These are phyloP conservation scores for Boletus patriciae DNA, from an alignment of 768 basidiomycete species.

Conservation along the genomic window DNA sequence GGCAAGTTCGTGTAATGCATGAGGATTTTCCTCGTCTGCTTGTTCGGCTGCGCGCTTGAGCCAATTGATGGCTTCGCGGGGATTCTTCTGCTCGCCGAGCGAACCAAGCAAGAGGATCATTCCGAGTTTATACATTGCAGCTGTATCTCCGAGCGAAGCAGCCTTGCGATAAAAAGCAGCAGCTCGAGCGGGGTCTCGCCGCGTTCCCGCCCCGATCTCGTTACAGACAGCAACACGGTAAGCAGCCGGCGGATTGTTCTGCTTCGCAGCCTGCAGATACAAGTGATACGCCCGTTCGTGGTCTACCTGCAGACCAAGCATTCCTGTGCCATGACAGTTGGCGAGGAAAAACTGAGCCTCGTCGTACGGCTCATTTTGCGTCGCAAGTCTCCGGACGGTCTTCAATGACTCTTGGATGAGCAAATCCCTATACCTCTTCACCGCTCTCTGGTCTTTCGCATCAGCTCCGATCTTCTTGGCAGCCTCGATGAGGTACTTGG, in stretches of 20 bases:
- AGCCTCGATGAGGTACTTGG: slow-evolving; percentile 99
- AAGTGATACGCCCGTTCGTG: slow-evolving; percentile 97
- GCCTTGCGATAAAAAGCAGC: slow-evolving; percentile 97
- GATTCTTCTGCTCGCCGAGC: slow-evolving; percentile 80
- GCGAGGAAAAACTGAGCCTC: slow-evolving; percentile 99
- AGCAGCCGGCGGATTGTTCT: slow-evolving; percentile 91
- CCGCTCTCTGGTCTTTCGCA: slow-evolving; percentile 75
- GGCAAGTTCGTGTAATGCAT: slow-evolving; percentile 95
- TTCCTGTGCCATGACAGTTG: slow-evolving; percentile 94
- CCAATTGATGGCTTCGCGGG: slow-evolving; percentile 93
- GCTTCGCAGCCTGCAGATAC: slow-evolving; percentile 95
- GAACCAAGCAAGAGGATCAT: slow-evolving; percentile 89
- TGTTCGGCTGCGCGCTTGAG: slow-evolving; percentile 92
- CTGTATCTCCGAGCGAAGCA: slow-evolving; percentile 92
- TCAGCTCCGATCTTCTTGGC: slow-evolving; percentile 84
- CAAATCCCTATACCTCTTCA: slow-evolving; percentile 87
- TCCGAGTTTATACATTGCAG: slow-evolving; percentile 99
- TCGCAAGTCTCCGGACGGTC: slow-evolving; percentile 88
- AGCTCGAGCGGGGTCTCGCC: slow-evolving; percentile 82
- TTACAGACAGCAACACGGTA: slow-evolving; percentile 99
- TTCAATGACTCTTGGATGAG: slow-evolving; percentile 89
- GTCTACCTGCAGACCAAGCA: slow-evolving; percentile 93
- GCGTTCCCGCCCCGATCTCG: slow-evolving; percentile 96
- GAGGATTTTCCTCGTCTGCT: slow-evolving; percentile 97
- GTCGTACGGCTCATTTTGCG: slow-evolving; percentile 86